These are phyloP conservation scores for Saturnispora diversa DNA, from an alignment of 805 yeast genomes.

Conservation along the genomic window DNA sequence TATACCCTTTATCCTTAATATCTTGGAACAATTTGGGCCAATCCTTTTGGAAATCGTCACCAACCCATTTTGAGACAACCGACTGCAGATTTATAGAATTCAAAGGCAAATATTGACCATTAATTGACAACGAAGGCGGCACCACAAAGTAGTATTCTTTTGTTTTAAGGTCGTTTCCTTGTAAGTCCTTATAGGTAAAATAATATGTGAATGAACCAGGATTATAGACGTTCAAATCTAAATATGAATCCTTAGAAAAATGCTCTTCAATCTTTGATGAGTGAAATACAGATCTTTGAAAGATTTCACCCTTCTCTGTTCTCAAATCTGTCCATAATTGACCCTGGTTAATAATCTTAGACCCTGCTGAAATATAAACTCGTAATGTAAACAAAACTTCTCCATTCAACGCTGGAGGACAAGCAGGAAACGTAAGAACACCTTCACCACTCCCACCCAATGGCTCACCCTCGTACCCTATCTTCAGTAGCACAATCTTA, in stretches of 20 bases:
- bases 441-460: constrained; percentile 33
- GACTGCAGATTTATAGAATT: constrained; percentile 78
- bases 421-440: constrained; percentile 43
- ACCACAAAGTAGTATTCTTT: constrained; percentile 63
- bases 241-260: constrained; percentile 53
- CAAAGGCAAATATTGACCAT: constrained; percentile 52
- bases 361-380: constrained; percentile 66
- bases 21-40: constrained; percentile 65
- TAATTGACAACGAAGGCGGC: constrained; percentile 62
- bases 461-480: constrained; percentile 44
- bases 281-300: constrained; percentile 50
- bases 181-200: constrained; percentile 42
- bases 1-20: constrained; percentile 71
- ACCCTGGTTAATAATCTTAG: constrained; percentile 64
- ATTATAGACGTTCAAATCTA: constrained; percentile 51
- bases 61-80: constrained; percentile 88
- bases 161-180: constrained; percentile 21
- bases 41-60: constrained; percentile 38
- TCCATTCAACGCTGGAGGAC: constrained; percentile 31
- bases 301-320: constrained; percentile 31
- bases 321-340: constrained; percentile 70
- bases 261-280: constrained; percentile 44
- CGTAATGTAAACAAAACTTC: constrained; percentile 42
- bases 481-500: constrained; percentile 37
- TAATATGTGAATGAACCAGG: constrained; percentile 82